These are phyloP conservation scores for Ophiosphaerella korrae DNA, from an alignment of 2,329 filamentous ascomycete species.

Conservation along the genomic window DNA sequence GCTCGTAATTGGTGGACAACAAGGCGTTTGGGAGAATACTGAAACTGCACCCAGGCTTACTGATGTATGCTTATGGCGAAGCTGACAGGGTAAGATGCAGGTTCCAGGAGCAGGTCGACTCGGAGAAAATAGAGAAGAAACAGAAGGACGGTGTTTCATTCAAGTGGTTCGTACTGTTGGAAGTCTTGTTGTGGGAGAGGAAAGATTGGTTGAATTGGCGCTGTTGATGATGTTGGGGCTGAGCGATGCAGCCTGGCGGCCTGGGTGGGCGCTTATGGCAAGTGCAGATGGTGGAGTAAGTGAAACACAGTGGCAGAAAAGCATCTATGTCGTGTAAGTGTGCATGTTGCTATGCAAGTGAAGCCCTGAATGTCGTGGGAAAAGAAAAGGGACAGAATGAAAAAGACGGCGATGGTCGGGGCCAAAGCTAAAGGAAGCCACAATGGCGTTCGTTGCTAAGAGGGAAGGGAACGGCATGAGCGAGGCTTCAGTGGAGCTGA, in stretches of 20 bases:
- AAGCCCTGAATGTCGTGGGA: constrained; percentile 9
- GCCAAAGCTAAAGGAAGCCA: constrained; percentile 23
- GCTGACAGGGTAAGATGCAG: constrained; percentile 34
- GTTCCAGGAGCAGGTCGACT: constrained; percentile 16
- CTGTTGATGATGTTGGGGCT: constrained; percentile 30
- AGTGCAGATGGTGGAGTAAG: constrained; percentile 29
- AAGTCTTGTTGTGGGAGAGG: constrained; percentile 15
- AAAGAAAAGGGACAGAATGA: constrained; percentile 5
- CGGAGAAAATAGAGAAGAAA: constrained; percentile 24
- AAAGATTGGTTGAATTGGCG: constrained; percentile 43
- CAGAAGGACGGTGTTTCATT: constrained; percentile 26
- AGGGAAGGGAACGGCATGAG: constrained; percentile 22
- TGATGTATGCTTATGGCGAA: constrained; percentile 34
- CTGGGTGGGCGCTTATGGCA: constrained; percentile 35
- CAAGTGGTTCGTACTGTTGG: constrained; percentile 21
- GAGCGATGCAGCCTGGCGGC: constrained; percentile 25
- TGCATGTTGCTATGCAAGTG: not conserved
- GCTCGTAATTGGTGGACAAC: constrained; percentile 27
- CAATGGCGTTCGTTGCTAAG: constrained; percentile 26
- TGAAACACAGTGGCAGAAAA: constrained; percentile 38
- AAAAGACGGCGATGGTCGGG: too few species aligned
- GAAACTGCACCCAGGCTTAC: constrained; percentile 32
- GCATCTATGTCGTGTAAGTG: constrained; percentile 26
- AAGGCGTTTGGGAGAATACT: constrained; percentile 29
- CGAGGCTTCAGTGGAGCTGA: constrained; percentile 5